Base-by-base conservation (phyloP, 306 rosid species). In the Medicago ruthenica region DNA sequence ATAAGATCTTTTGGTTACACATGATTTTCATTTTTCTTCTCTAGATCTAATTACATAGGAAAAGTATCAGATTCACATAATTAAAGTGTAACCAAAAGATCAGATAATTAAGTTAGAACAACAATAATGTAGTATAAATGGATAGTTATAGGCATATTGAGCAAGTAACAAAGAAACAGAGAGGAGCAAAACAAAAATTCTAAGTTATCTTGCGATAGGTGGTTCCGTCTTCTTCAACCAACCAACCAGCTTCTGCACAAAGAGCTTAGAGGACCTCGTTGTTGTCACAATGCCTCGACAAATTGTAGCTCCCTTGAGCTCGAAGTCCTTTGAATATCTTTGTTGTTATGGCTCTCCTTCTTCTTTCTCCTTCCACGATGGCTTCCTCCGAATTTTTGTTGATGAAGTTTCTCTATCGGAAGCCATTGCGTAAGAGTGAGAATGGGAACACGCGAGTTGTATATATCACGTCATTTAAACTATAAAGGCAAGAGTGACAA, bases 191-290 rank as follows among this genome's bases (percentile, higher is more conserved):
- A 45, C 16, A 3, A 18, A 69, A 86, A 80, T 66, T 85, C 13
- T 21, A 11, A 60, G 40, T 16, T 44, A 93, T 97, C 92, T 88
- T 89, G 51, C 97, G 96, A 76, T 88, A 91, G 9, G 97, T 94
- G 34, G 97, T 88, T 18, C 98, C 97, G 73, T 94, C 98, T 18
- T 88, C 91, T 77, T 94, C 96, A 5, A 94, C 97, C 11, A 81
- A 78, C 98, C 98, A 94, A 53, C 98, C 98, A 37, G 98, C 98
- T 80, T 91, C 91, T 1, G 40, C 53, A 48, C 98, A 94, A 12
- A 94, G 96, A 53, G 96, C 96, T 70, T 91, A 91, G 51, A 91
- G 73, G 44, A 94, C 97, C 80, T 91, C 97, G 82, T 91, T 91
- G 76, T 89, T 93, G 53, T 91, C 98, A 27, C 96, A 88, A 71